phyloP scores from a whole-genome alignment of 2,329 filamentous ascomycete species.

The Chrysosporium queenslandicum region DNA sequence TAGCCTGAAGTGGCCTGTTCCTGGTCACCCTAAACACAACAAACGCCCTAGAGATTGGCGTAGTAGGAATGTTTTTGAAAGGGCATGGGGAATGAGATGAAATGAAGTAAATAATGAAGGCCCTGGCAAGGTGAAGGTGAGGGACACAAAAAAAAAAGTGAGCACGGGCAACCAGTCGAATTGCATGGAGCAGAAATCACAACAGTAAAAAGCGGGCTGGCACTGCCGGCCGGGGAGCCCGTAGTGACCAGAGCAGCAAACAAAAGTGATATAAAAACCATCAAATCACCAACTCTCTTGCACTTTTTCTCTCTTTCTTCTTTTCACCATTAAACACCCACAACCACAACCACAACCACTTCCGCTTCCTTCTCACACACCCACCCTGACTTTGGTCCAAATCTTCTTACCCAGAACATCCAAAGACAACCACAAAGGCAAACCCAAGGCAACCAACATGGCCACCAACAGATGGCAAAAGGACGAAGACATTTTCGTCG shows the following conservation, averaged over 20 bases:
- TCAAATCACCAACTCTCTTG: background rate
- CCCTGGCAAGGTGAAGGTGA: background rate
- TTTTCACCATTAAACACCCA: background rate
- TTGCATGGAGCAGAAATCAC: conserved; percentile 9
- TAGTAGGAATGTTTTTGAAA: too few species aligned
- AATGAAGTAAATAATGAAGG: background rate
- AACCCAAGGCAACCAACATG: background rate
- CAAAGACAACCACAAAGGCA: background rate
- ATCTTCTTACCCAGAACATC: too few species aligned
- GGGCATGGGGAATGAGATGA: too few species aligned
- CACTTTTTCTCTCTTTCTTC: background rate
- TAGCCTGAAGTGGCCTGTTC: too few species aligned
- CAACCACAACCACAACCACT: background rate
- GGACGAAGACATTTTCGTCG: conserved; percentile 17
- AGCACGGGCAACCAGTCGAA: conserved; percentile 1
- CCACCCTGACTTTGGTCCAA: too few species aligned
- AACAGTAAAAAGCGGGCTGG: conserved; percentile 2
- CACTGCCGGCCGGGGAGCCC: conserved; percentile 2
- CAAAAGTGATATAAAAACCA: conserved; percentile 6
- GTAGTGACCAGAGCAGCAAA: conserved; percentile 13
- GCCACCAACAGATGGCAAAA: conserved; percentile 5
- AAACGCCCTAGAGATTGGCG: too few species aligned
- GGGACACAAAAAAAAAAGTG: conserved; percentile 2
- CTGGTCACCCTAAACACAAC: too few species aligned
- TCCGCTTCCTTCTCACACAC: too few species aligned